Conservation (phyloP, 306 rosid species). For the Prinsepia uniflora region DNA sequence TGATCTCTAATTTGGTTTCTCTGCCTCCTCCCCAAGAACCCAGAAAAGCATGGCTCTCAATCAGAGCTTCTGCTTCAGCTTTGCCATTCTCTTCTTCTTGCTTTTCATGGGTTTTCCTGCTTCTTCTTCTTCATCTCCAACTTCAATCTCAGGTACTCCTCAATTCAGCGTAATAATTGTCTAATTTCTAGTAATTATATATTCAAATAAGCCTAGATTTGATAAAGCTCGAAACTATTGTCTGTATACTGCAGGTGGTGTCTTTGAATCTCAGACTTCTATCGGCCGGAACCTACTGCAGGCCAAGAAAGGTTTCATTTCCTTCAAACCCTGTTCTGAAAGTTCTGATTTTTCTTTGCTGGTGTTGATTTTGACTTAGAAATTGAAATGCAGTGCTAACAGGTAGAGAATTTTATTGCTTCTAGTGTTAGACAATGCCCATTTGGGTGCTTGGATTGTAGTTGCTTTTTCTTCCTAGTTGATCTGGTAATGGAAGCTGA, state of each 20-base stretch:
- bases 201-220: not conserved
- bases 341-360: not conserved
- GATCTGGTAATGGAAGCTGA: slow-evolving; percentile 5
- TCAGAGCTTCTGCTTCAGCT: slow-evolving; percentile 33
- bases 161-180: not conserved
- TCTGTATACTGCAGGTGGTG: slow-evolving; percentile 41
- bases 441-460: not conserved
- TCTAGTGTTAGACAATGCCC: not conserved
- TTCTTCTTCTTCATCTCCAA: slow-evolving; percentile 49
- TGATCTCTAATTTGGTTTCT: not conserved
- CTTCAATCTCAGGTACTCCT: slow-evolving; percentile 52
- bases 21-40: not conserved
- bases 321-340: slow-evolving; percentile 7
- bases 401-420: slow-evolving; percentile 18
- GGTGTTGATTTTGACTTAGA: not conserved
- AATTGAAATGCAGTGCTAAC: slow-evolving; percentile 4
- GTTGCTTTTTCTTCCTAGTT: not conserved
- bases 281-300: slow-evolving; percentile 75
- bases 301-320: slow-evolving; percentile 56
- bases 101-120: slow-evolving; percentile 34
- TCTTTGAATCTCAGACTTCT: slow-evolving; percentile 43
- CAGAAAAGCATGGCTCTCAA: slow-evolving; percentile 37
- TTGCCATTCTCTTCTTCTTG: slow-evolving; percentile 34
- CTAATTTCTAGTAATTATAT: not conserved
- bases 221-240: not conserved